phyloP scores from a whole-genome alignment of 129 eudicot species.

The Artemisia argyi region DNA sequence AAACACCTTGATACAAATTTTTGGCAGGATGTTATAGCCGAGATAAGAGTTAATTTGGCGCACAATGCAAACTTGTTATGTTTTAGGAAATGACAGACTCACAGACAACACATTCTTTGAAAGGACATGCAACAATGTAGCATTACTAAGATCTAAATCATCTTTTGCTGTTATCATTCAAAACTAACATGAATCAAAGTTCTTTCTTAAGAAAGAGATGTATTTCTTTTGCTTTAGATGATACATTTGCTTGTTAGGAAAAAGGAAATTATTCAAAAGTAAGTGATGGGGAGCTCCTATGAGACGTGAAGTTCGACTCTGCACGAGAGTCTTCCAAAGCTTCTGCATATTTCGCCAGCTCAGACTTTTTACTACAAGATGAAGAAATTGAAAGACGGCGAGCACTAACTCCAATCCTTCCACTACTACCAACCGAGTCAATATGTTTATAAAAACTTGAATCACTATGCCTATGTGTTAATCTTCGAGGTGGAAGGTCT shows the following conservation, averaged over 20 bases:
- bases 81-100: too few species aligned
- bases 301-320: slow-evolving; percentile 21
- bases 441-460: slow-evolving; percentile 35
- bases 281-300: slow-evolving; percentile 52
- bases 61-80: too few species aligned
- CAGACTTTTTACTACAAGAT: slow-evolving; percentile 33
- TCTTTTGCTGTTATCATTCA: too few species aligned
- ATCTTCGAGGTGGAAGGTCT: slow-evolving; percentile 30
- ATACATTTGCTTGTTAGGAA: slow-evolving; percentile 1
- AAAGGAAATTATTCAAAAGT: slow-evolving; percentile 36
- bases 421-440: slow-evolving; percentile 22
- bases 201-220: background rate
- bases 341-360: slow-evolving; percentile 59
- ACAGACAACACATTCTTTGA: too few species aligned
- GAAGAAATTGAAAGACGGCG: slow-evolving; percentile 13
- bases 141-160: too few species aligned
- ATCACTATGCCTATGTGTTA: slow-evolving; percentile 42
- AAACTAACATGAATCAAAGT: too few species aligned
- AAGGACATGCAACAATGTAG: too few species aligned
- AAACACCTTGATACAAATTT: too few species aligned
- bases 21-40: too few species aligned
- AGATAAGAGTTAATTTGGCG: too few species aligned
- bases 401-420: background rate
- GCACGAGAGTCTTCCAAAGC: slow-evolving; percentile 47
- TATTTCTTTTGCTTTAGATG: background rate